Conservation (phyloP, 108 stramenopile species). For the Mediolabrus comicus region DNA sequence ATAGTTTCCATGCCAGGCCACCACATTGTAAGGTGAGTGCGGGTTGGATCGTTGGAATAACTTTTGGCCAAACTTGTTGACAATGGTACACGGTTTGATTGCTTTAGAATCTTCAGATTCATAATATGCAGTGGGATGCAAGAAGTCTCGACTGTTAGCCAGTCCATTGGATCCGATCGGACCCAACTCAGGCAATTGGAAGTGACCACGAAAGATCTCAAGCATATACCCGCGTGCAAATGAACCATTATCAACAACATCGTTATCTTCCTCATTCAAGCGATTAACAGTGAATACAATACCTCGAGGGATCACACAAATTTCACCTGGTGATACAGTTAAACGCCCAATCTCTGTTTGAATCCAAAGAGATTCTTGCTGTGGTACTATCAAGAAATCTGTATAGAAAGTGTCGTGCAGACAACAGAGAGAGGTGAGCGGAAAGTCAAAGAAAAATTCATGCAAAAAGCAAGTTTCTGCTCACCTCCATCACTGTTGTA, state of each 20-base stretch:
- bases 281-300: constrained; percentile 78
- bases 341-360: constrained; percentile 84
- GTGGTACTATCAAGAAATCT: constrained; percentile 91
- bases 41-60: constrained; percentile 56
- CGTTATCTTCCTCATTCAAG: constrained; percentile 8
- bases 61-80: constrained; percentile 73
- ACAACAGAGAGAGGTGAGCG: too few species aligned
- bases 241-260: neutral
- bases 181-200: constrained; percentile 89
- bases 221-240: constrained; percentile 86
- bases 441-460: neutral
- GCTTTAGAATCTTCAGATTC: constrained; percentile 25
- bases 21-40: constrained; percentile 91
- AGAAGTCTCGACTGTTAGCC: constrained; percentile 93
- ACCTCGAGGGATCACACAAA: constrained; percentile 89
- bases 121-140: constrained; percentile 76
- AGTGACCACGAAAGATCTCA: constrained; percentile 88
- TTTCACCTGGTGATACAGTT: constrained; percentile 65
- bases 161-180: constrained; percentile 95
- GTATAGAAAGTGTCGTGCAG: too few species aligned
- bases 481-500: constrained; percentile 84
- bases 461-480: neutral
- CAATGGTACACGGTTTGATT: constrained; percentile 36
- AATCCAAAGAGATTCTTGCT: constrained; percentile 66
- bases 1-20: constrained; percentile 96